phyloP scores from a whole-genome alignment of 257 asterid species.

The Fraxinus americana region DNA sequence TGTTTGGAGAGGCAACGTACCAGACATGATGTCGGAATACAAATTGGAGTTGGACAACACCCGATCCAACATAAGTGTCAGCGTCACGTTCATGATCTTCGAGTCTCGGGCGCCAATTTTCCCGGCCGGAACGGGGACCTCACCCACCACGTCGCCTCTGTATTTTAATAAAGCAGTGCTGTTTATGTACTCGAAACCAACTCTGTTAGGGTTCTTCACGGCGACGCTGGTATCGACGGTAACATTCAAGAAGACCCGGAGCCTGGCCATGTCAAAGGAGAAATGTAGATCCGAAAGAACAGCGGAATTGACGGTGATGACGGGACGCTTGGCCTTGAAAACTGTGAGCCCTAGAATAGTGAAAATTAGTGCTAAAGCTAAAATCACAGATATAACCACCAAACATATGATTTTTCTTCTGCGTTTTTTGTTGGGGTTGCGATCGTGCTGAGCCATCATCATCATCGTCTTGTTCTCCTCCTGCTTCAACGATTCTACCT shows the following conservation, averaged over 20 bases:
- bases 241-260: conserved; percentile 46
- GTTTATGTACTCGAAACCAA: conserved; percentile 53
- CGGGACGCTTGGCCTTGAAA: conserved; percentile 67
- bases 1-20: conserved; percentile 42
- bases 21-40: conserved; percentile 43
- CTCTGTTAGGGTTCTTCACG: conserved; percentile 62
- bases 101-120: conserved; percentile 47
- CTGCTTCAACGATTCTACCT: conserved; percentile 1
- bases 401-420: conserved; percentile 29
- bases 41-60: conserved; percentile 43
- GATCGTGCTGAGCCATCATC: conserved; percentile 7
- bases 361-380: conserved; percentile 39
- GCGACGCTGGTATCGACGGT: conserved; percentile 41
- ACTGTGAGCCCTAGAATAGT: conserved; percentile 57
- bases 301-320: conserved; percentile 50
- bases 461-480: conserved; percentile 1
- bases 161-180: conserved; percentile 49
- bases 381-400: conserved; percentile 22
- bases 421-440: conserved; percentile 4
- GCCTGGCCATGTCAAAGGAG: conserved; percentile 42
- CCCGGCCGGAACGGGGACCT: conserved; percentile 62
- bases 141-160: conserved; percentile 58
- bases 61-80: conserved; percentile 69
- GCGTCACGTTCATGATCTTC: conserved; percentile 43
- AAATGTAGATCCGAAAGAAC: conserved; percentile 41